Base-by-base conservation (phyloP, 371 early-diverging fungal species). In the Sporodiniella umbellata region DNA sequence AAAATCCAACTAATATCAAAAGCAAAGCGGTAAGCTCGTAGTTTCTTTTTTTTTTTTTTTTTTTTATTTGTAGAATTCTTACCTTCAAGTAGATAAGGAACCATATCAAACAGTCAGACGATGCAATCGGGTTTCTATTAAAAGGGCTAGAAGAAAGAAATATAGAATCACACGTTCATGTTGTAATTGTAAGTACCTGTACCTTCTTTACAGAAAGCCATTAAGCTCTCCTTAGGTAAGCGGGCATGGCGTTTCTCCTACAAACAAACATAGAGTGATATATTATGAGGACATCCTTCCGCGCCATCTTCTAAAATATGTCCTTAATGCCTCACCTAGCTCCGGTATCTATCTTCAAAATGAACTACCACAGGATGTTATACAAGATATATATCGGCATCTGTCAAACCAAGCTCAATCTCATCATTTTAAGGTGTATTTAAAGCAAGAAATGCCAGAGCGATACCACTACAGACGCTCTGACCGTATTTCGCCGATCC, bases 201-300 rank as follows among this genome's bases (percentile, higher is more conserved):
- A n/a, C n/a, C n/a, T n/a, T n/a, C n/a, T n/a, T n/a, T n/a, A n/a
- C n/a, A n/a, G n/a, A n/a, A n/a, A n/a, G n/a, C n/a, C n/a, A n/a
- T n/a, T n/a, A n/a, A n/a, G n/a, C n/a, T n/a, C n/a, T n/a, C n/a
- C n/a, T 10, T 56, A 69, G 72, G 79, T 79, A n/a, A 83, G 93
- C 51, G 96, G 96, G 64, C 98, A 96, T 53, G 96, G 98, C 1
- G 96, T 97, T 96, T 77, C 92, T 6, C 60, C 66, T 12, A 58
- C 66, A 5, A 56, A 75, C n/a, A 63, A 78, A 42, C 66, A 81
- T n/a, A 60, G 65, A 14, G 38, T 70, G 10, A 80, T 94, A 26
- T 90, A 79, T 57, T 72, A 94, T 45, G 95, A 93, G 44, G 90
- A 93, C 44, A 76, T 76, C 22, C 57, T 76, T 2, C 64, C 73